Base-by-base conservation (phyloP, 2,329 filamentous ascomycete genomes). In the Diaporthe velutina region DNA sequence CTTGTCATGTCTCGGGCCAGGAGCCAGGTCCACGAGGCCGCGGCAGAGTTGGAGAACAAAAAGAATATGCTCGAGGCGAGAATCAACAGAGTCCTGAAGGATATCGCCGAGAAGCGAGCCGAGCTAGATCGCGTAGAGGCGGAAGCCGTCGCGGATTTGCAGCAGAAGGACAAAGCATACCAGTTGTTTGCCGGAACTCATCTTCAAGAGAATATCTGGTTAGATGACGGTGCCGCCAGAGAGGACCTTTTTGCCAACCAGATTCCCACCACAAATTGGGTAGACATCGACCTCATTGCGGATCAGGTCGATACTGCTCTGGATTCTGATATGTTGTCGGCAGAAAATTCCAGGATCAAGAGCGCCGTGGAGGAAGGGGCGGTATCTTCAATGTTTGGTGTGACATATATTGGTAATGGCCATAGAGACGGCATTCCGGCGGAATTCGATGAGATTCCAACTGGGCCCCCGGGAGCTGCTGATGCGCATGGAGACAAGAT, bases 91-190 rank as follows among this genome's bases (percentile, higher is more conserved):
- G 75, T 79, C n/a, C 78, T 84, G n/a, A 76, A 80, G 45, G 79
- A 81, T 9, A 82, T 85, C 70, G 77, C 79, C 30, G 77, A 79
- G 17, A 77, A 82, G 73, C 81, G 83, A 55, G 81, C 81, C 71
- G 83, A 84, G 74, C 78, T 85, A 10, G 82, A 83, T 73, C 80
- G 77, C 70, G 78, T 81, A 66, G 84, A 85, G 73, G 77, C 70
- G 55, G 78, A 79, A 10, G 54, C 81, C 3, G 73, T 81, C n/a
- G 75, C 74, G 4, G 78, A 73, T n/a, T 81, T 81, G 77, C 54
- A 81, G 66, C 73, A 73, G 35, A 79, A 80, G 4, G 80, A 84
- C 72, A 30, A 66, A 13, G 80, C 83, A 61, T 80, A 82, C 55
- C 82, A 78, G 61, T 40, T 35, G 2, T 71, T 82, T 6, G 77